A percentile compares a stretch with the other conserved stretches of the same genome.
These are phyloP conservation scores for Petunia hybrid DNA, from an alignment of 305 asterid species.

Conservation along the genomic window DNA sequence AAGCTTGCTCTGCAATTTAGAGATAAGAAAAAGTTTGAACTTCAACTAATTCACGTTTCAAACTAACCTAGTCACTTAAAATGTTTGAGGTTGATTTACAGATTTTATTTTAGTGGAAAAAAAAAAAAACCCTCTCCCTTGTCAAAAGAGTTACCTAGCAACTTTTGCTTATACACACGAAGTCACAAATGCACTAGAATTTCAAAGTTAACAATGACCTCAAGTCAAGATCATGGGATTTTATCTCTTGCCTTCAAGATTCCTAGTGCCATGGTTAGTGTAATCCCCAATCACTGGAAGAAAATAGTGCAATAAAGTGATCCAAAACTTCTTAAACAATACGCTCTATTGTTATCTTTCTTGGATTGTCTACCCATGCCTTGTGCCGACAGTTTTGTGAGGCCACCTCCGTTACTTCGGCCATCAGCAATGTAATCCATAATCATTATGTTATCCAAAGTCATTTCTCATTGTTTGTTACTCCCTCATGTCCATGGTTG, in stretches of 20 bases:
- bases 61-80: background rate
- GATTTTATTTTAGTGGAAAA: too few species aligned
- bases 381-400: conserved; percentile 8
- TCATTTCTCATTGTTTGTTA: too few species aligned
- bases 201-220: background rate
- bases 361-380: background rate
- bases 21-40: background rate
- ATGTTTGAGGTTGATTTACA: background rate
- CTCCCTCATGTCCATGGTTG: too few species aligned
- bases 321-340: background rate
- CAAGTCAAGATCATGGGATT: background rate
- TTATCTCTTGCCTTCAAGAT: background rate
- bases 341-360: background rate
- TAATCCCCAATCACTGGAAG: background rate
- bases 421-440: background rate
- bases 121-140: background rate
- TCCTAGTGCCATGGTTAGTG: background rate
- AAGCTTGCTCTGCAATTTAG: background rate
- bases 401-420: background rate
- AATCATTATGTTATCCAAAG: too few species aligned
- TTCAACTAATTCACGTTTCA: too few species aligned
- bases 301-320: background rate
- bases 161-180: background rate
- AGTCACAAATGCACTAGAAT: background rate
- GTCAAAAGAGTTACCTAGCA: background rate